These are phyloP conservation scores for Colletotrichum costaricense DNA, from an alignment of 2,329 filamentous ascomycete species.

Conservation along the genomic window DNA sequence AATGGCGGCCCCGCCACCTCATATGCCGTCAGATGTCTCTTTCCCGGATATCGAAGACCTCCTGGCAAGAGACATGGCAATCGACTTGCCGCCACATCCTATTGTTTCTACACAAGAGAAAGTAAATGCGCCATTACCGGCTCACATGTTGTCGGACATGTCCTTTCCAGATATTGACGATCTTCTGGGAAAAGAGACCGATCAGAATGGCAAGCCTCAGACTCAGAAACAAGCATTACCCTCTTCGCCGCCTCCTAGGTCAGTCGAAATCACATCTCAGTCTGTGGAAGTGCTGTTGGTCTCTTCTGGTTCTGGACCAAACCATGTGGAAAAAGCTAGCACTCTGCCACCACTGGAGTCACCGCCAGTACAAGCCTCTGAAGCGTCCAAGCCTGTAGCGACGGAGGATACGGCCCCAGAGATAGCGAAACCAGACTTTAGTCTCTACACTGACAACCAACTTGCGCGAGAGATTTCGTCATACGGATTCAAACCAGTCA, in stretches of 20 bases:
- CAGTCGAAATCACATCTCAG: neutral
- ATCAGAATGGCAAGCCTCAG: neutral
- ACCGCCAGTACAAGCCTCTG: neutral
- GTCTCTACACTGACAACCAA: conserved; percentile 70
- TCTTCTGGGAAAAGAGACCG: conserved; percentile 1
- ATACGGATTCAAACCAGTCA: conserved; percentile 80
- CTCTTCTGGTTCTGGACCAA: neutral
- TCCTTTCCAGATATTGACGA: conserved; percentile 34
- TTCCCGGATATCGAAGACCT: conserved; percentile 32
- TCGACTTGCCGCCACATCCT: neutral
- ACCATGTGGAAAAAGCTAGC: neutral
- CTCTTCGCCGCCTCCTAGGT: neutral
- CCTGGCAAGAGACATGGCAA: neutral
- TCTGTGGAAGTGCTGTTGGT: neutral
- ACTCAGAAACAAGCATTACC: neutral
- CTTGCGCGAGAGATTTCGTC: conserved; percentile 70
- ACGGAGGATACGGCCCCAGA: neutral
- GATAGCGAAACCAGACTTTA: conserved; percentile 63
- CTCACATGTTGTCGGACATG: conserved; percentile 13
- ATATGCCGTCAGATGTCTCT: conserved; percentile 21
- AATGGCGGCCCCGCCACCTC: neutral
- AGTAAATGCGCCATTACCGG: neutral
- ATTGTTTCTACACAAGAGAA: neutral
- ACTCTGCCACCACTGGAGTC: neutral
- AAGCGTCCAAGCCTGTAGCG: neutral